Evolutionary conservation across 768 basidiomycete species (phyloP), one percentile per base, ranked within the genome.

Genomic region (Phylloporus rhodoxanthus): DNA sequence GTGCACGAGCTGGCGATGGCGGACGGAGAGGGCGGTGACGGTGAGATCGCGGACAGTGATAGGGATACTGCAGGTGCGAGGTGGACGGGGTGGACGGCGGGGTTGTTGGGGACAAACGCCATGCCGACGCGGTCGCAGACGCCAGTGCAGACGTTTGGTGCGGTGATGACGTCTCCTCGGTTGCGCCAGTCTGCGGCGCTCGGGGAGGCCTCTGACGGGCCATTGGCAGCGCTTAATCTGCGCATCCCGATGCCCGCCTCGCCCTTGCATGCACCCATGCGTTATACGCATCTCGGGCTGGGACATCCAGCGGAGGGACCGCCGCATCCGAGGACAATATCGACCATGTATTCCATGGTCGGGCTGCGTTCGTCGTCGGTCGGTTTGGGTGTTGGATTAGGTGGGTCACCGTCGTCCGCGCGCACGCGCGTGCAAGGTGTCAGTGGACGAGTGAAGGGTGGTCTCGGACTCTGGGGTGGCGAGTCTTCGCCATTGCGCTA

Each of bases 161-260:
- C 77, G 29, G 76, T 86, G 33, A 84, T 88, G 75, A 85, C 84
- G 2, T 77, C 75, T 10, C 84, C 84, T 3, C 71, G 77, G 15
- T 61, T 80, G 19, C 71, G 77, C n/a, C 81, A 77, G 43, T 68
- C 75, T 0, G 64, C 72, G 0, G 80, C 81, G 10, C 52, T 72
- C 46, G 57, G 43, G 52, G 62, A 64, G 47, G 2, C 17, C 38
- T 13, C 40, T 5, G 42, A 58, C 5, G 11, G 44, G 26, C 76
- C 75, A 0, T 68, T 84, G 33, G 69, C 72, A 0, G 62, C 57
- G 9, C 64, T 85, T 20, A 72, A 70, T 2, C 60, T 87, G 43
- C 74, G 75, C 28, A 77, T 87, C 7, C 75, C 82, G 1, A 82
- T 85, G 75, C 84, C 83, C 2, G 7, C 26, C 0, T 67, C 48